Base-by-base conservation (phyloP, 495 filamentous ascomycete genomes). In the Cenococcum geophilum region DNA sequence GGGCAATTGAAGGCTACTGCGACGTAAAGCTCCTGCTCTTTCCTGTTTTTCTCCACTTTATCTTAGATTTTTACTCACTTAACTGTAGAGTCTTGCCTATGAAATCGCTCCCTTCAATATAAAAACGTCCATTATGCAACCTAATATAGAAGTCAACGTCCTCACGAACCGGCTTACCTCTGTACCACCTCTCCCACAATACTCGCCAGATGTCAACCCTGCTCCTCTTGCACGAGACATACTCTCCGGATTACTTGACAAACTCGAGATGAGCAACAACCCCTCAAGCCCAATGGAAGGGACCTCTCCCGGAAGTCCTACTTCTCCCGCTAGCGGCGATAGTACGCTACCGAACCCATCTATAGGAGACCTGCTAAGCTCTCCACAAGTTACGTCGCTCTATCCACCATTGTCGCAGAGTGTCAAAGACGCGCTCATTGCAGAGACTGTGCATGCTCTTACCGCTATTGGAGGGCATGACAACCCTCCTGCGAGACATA, bases 61-160 rank as follows among this genome's bases (percentile, higher is more conserved):
- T 27, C 8, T 23, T 25, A 1, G 55, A 8, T 4, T 32, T 32
- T 8, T 53, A 50, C 60, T 71, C 48, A 72, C 58, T 23, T 27
- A 18, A 14, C 53, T 35, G 18, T 63, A 85, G 82, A 93, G 89
- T 51, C 79, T 98, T 11, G 92, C 92, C 0, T 98, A 96, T 76
- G 93, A 98, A 75, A 88, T 98, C 56, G 93, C 93, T 0, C 93
- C 93, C 1, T 97, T 97, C 80, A 96, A 96, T 73, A 84, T 97
- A 78, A 95, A 92, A 73, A 82, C 97, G 67, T 95, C 90, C 40
- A 92, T 98, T 67, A 84, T 98, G 47, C 93, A 98, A 76, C 89
- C 92, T 61, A 87, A 83, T 62, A 79, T 89, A 54, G 91, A 96
- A 75, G 88, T 95, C 64, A 80, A 83, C 67, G 83, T 89, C 49